A percentile compares a stretch with the other conserved stretches of the same genome.
Conservation (phyloP, 495 filamentous ascomycete species). For the Echria macrotheca region DNA sequence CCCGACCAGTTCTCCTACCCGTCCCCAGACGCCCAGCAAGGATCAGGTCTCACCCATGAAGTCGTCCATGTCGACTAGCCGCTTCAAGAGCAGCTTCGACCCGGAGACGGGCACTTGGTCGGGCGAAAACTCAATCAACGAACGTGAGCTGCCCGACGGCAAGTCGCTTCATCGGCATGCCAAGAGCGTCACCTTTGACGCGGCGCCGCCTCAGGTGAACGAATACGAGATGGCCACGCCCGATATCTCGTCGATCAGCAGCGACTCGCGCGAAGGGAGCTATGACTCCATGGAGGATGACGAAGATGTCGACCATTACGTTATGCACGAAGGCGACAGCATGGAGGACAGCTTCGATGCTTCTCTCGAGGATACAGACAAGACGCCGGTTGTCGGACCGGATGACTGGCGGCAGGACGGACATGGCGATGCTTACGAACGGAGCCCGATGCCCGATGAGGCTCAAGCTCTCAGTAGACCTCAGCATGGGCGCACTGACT, state of each 20-base stretch:
- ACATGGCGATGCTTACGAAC: slow-evolving; percentile 69
- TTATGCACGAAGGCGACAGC: slow-evolving; percentile 58
- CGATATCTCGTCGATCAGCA: slow-evolving; percentile 82
- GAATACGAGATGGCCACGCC: slow-evolving; percentile 98
- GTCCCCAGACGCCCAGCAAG: slow-evolving; percentile 61
- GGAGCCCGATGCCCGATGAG: slow-evolving; percentile 55
- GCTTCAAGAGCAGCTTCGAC: slow-evolving; percentile 69
- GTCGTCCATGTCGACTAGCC: slow-evolving; percentile 69
- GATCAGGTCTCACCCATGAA: slow-evolving; percentile 75
- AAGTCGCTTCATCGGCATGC: slow-evolving; percentile 68
- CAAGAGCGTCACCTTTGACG: slow-evolving; percentile 96
- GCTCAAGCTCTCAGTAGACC: slow-evolving; percentile 29
- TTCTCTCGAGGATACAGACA: slow-evolving; percentile 88
- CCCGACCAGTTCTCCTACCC: slow-evolving; percentile 14
- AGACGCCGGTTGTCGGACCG: slow-evolving; percentile 92
- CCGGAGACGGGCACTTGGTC: slow-evolving; percentile 66
- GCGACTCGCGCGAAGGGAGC: slow-evolving; percentile 82
- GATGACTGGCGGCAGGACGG: slow-evolving; percentile 86
- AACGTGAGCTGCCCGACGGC: slow-evolving; percentile 50
- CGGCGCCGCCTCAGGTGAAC: slow-evolving; percentile 85
- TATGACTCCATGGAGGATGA: slow-evolving; percentile 78
- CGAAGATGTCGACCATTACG: slow-evolving; percentile 67
- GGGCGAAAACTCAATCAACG: slow-evolving; percentile 52
- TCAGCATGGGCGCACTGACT: slow-evolving; percentile 53
- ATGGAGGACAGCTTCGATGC: slow-evolving; percentile 90